Conservation (phyloP, 2,329 filamentous ascomycete genomes). For the Lecanoromycetidae sp. region DNA sequence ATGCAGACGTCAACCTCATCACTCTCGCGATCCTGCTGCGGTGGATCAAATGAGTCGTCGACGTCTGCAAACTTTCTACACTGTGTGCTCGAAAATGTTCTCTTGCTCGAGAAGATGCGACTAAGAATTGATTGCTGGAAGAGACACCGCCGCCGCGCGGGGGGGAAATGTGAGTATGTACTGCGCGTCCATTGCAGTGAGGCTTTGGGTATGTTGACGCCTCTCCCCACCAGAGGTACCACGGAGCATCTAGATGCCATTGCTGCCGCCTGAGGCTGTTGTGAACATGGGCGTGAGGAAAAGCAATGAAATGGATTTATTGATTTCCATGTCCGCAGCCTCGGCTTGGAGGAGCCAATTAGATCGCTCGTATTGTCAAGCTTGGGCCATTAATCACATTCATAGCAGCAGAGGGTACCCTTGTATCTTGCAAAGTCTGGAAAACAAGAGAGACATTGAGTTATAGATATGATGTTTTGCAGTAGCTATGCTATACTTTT, state of each 20-base stretch:
- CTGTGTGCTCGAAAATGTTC: slow-evolving; percentile 35
- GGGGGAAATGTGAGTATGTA: slow-evolving; percentile 14
- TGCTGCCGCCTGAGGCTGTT: too few relatives aligned
- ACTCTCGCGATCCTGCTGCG: slow-evolving; percentile 65
- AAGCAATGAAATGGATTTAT: neutral
- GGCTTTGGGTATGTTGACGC: neutral
- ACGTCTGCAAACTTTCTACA: slow-evolving; percentile 32
- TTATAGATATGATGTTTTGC: neutral
- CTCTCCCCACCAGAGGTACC: neutral
- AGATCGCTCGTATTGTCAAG: neutral
- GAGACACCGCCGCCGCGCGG: slow-evolving; percentile 15
- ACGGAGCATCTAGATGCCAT: neutral
- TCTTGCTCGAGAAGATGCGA: slow-evolving; percentile 17
- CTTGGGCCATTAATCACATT: too few relatives aligned
- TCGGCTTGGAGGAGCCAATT: neutral
- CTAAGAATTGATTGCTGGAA: slow-evolving; percentile 7
- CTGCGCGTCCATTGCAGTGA: slow-evolving; percentile 1
- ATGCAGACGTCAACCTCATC: slow-evolving; percentile 96
- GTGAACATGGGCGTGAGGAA: neutral
- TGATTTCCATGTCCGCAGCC: neutral
- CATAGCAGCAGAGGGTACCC: neutral
- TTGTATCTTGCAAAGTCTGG: neutral
- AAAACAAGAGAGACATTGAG: neutral
- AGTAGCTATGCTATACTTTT: neutral
- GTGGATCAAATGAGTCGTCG: slow-evolving; percentile 53